Evolutionary conservation across 495 filamentous ascomycete species (phyloP).

Genomic region (Polyplosphaeria fusca): DNA sequence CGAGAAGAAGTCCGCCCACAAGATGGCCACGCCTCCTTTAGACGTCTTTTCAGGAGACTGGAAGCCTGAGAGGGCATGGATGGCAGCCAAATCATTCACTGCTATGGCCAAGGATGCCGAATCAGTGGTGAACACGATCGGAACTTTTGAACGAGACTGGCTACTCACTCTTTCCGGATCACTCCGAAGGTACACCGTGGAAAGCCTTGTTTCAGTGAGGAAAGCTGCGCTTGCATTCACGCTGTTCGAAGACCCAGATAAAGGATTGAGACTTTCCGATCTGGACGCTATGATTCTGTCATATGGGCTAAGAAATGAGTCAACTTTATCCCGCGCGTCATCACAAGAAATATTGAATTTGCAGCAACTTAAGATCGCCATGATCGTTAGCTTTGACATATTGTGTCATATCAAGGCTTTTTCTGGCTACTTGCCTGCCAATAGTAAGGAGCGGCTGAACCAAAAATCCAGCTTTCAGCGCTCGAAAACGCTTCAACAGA

Average conservation of each 20-base stretch:
- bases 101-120: background rate
- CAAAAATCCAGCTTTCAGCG: too few species aligned
- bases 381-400: background rate
- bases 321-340: background rate
- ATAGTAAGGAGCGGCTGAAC: too few species aligned
- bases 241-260: background rate
- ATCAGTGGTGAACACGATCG: background rate
- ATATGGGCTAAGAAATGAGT: background rate
- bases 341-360: background rate
- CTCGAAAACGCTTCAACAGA: too few species aligned
- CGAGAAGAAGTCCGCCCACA: background rate
- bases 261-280: background rate
- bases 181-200: background rate
- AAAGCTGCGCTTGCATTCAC: slow-evolving; percentile 1
- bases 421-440: background rate
- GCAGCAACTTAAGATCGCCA: background rate
- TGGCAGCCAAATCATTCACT: background rate
- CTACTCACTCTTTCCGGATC: background rate
- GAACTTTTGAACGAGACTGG: background rate
- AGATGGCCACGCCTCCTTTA: background rate
- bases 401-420: background rate
- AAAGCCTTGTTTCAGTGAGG: background rate
- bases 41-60: background rate
- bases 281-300: background rate
- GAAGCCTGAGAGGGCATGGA: background rate